A percentile compares a stretch with the other conserved stretches of the same genome.
phyloP scores from a whole-genome alignment of 345 rosid genomes.

The Linum lewisii region DNA sequence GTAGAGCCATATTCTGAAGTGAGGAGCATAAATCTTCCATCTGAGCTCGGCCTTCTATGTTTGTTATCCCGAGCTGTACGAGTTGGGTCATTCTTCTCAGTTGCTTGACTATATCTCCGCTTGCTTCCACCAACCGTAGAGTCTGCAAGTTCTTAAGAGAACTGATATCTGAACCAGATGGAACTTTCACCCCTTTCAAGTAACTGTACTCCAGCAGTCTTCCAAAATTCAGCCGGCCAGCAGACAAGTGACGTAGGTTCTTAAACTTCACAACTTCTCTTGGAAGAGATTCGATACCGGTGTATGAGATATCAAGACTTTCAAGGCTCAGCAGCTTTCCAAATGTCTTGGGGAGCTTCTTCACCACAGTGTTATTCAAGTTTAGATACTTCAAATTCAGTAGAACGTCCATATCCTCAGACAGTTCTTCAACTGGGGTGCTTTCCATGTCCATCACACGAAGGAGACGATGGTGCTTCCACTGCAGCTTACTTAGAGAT shows the following conservation, averaged over 20 bases:
- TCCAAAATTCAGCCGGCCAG: slow-evolving; percentile 3
- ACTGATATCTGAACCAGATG: slow-evolving; percentile 4
- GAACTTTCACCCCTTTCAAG: slow-evolving; percentile 13
- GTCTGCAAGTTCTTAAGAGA: slow-evolving; percentile 27
- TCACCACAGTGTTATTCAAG: slow-evolving; percentile 22
- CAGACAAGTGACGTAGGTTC: slow-evolving; percentile 20
- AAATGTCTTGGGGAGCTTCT: slow-evolving; percentile 23
- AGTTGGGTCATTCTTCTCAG: slow-evolving; percentile 29
- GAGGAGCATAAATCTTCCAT: slow-evolving; percentile 21
- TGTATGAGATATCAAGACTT: slow-evolving; percentile 14
- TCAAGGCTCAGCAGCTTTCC: slow-evolving; percentile 24
- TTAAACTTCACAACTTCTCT: slow-evolving; percentile 16
- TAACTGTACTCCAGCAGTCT: slow-evolving; percentile 11
- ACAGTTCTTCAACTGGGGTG: slow-evolving; percentile 19
- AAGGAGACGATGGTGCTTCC: slow-evolving; percentile 11
- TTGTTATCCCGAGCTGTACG: slow-evolving; percentile 16
- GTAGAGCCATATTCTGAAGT: slow-evolving; percentile 17
- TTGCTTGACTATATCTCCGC: slow-evolving; percentile 9
- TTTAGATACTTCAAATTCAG: slow-evolving; percentile 35
- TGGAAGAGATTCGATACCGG: slow-evolving; percentile 27
- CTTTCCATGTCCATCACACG: slow-evolving; percentile 29
- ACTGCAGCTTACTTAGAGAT: slow-evolving; percentile 6
- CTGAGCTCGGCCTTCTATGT: slow-evolving; percentile 17
- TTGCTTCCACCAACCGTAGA: slow-evolving; percentile 17
- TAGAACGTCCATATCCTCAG: slow-evolving; percentile 14